These are phyloP conservation scores for Neurospora sp. DNA, from an alignment of 495 filamentous ascomycete genomes.

Conservation along the genomic window DNA sequence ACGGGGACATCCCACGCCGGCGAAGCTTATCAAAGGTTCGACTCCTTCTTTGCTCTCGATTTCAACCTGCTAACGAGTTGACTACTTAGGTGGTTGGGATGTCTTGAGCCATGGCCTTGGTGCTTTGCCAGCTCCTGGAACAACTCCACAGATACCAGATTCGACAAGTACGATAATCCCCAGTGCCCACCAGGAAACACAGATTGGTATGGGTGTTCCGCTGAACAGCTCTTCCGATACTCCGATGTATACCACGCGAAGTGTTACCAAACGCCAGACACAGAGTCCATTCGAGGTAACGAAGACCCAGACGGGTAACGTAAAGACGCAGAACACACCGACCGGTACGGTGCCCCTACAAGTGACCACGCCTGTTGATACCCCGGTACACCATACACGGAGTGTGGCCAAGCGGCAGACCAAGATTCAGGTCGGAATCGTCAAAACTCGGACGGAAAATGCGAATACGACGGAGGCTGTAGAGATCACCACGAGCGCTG, in stretches of 20 bases:
- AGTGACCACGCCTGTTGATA: neutral
- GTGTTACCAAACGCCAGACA: neutral
- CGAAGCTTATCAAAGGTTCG: constrained; percentile 17
- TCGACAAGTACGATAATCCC: no score
- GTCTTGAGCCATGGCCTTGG: constrained; percentile 35
- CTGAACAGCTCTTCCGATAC: neutral
- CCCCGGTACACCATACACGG: neutral
- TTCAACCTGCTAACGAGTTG: neutral
- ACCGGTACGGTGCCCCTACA: neutral
- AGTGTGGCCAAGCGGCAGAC: neutral
- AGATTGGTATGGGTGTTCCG: neutral
- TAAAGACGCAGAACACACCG: neutral
- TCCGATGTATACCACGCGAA: neutral
- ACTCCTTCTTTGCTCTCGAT: constrained; percentile 5
- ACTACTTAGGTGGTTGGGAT: neutral
- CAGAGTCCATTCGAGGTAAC: neutral
- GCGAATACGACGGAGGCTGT: neutral
- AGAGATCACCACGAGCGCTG: neutral
- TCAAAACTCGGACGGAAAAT: neutral
- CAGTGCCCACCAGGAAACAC: no score
- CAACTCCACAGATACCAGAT: neutral
- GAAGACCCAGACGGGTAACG: neutral
- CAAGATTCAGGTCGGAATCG: neutral
- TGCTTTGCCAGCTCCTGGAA: neutral
- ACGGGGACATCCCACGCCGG: constrained; percentile 1